A percentile compares a stretch with the other conserved stretches of the same genome.
These are phyloP conservation scores for Cinnamomum micranthum DNA, from an alignment of 164 flowering plant genomes.

Conservation along the genomic window DNA sequence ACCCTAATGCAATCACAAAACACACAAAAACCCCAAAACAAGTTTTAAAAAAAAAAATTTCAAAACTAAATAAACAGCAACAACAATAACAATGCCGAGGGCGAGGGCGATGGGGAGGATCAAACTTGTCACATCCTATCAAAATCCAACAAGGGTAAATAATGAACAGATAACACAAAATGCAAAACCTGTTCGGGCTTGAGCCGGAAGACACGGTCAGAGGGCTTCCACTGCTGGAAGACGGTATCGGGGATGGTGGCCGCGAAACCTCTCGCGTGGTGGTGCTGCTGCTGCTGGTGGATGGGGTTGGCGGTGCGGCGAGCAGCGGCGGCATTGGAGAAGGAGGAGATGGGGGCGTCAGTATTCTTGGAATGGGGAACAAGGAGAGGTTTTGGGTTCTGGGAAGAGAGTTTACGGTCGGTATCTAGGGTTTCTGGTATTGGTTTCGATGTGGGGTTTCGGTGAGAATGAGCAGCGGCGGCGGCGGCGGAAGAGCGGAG, in stretches of 20 bases:
- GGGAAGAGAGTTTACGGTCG: constrained; percentile 13
- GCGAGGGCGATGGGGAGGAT: neutral
- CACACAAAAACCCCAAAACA: neutral
- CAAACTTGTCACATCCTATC: neutral
- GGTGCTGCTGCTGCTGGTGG: neutral
- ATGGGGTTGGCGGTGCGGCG: constrained; percentile 17
- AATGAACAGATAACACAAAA: too few relatives aligned
- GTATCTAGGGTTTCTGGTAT: constrained; percentile 11
- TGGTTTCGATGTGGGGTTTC: constrained; percentile 6
- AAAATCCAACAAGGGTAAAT: neutral
- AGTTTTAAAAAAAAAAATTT: too few relatives aligned
- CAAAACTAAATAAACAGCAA: neutral
- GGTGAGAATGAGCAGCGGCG: constrained; percentile 7
- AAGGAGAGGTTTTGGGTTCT: constrained; percentile 6
- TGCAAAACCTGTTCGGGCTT: constrained; percentile 33
- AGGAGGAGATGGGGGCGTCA: constrained; percentile 2
- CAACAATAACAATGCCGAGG: neutral
- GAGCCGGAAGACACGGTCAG: constrained; percentile 31
- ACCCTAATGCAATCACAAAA: too few relatives aligned
- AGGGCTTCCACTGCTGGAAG: constrained; percentile 38
- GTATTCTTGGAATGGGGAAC: constrained; percentile 1
- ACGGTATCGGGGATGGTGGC: constrained; percentile 26
- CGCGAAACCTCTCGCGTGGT: constrained; percentile 1
- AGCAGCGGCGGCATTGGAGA: constrained; percentile 10
- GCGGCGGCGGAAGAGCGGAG: constrained; percentile 19